Conservation (phyloP, 2,329 filamentous ascomycete genomes). For the Colletotrichum somersetense region DNA sequence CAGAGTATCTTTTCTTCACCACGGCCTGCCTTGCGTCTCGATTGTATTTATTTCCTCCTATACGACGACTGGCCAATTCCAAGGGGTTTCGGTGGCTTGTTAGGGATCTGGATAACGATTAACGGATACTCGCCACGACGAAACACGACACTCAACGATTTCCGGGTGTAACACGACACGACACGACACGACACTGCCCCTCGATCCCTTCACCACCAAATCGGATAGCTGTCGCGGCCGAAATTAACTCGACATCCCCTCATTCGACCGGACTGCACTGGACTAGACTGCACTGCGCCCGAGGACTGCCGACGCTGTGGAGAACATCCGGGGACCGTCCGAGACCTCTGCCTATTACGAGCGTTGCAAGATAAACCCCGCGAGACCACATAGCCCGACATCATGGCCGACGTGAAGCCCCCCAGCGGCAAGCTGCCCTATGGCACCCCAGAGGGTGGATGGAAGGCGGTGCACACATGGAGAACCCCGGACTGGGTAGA, state of each 20-base stretch:
- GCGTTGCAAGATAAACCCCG: neutral
- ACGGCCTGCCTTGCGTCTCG: neutral
- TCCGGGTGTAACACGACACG: neutral
- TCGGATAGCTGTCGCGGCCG: too few relatives aligned
- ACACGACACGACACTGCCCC: neutral
- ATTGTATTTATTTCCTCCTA: neutral
- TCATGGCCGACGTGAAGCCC: conserved; percentile 37
- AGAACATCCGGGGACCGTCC: neutral
- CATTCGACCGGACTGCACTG: neutral
- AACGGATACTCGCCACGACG: neutral
- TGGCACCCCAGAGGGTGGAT: conserved; percentile 44
- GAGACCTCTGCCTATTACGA: neutral
- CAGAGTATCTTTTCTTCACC: neutral
- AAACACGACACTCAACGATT: neutral
- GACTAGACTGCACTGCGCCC: neutral
- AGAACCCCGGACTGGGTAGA: conserved; percentile 52
- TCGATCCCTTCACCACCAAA: too few relatives aligned
- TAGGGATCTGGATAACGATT: neutral
- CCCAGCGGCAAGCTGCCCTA: conserved; percentile 36
- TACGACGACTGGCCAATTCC: neutral
- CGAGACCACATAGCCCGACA: neutral
- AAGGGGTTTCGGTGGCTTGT: neutral
- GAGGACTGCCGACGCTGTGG: neutral
- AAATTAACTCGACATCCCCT: neutral
- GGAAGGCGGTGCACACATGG: conserved; percentile 46